phyloP scores from a whole-genome alignment of 2,329 filamentous ascomycete genomes.

The Ophiostoma himal-ulmi region DNA sequence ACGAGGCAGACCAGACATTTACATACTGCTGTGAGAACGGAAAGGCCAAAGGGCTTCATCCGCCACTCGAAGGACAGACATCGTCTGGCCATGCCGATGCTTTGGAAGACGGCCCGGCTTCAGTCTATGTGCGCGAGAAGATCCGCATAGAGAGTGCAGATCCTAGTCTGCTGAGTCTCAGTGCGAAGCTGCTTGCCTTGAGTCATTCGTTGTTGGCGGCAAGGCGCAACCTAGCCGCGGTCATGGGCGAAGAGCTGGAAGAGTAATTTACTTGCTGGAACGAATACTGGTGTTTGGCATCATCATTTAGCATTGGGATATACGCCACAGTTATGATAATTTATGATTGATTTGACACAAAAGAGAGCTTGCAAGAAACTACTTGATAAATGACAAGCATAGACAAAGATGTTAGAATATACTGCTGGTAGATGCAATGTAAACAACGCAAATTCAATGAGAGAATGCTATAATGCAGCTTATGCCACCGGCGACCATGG shows the following conservation, averaged over 20 bases:
- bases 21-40: constrained; percentile 43
- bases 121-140: constrained; percentile 86
- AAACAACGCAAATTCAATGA: background rate
- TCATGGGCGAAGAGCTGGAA: constrained; percentile 60
- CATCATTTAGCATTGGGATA: background rate
- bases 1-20: constrained; percentile 76
- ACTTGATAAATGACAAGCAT: background rate
- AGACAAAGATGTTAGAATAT: background rate
- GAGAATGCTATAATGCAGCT: background rate
- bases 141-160: constrained; percentile 83
- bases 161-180: constrained; percentile 74
- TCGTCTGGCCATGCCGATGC: background rate
- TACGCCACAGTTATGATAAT: background rate
- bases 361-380: background rate
- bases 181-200: constrained; percentile 75
- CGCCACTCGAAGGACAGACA: constrained; percentile 18
- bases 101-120: constrained; percentile 46
- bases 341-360: background rate
- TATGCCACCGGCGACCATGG: constrained; percentile 91
- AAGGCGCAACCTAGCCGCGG: constrained; percentile 64
- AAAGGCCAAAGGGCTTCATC: constrained; percentile 20
- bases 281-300: background rate
- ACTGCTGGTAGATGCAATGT: background rate
- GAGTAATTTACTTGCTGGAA: background rate
- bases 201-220: constrained; percentile 66